Percentiles rank a stretch among this genome's conserved stretches.
phyloP scores from a whole-genome alignment of 768 basidiomycete species.

The Mrakia gelida region DNA sequence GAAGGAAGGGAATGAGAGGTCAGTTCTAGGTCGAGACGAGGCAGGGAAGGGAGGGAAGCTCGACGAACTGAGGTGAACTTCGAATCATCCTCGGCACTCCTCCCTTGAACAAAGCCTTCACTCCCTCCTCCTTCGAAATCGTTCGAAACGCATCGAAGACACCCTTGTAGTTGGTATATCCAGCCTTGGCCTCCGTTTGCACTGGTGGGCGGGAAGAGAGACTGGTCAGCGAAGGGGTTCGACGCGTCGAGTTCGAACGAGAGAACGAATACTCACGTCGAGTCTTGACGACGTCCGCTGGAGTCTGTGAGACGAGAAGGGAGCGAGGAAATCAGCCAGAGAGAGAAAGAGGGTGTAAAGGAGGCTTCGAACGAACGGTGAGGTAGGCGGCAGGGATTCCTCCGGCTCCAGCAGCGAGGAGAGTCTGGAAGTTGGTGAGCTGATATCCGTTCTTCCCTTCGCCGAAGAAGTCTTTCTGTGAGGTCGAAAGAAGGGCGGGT shows the following conservation, averaged over 20 bases:
- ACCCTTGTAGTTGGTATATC: conserved; percentile 88
- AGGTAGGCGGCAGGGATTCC: conserved; percentile 87
- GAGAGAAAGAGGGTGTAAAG: conserved; percentile 46
- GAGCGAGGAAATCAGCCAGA: neutral
- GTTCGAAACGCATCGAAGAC: conserved; percentile 80
- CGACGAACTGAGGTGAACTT: conserved; percentile 61
- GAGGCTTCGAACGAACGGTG: conserved; percentile 73
- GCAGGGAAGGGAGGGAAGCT: neutral
- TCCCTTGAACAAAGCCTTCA: conserved; percentile 78
- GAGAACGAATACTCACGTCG: neutral
- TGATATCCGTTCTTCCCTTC: conserved; percentile 95
- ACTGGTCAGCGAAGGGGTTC: neutral
- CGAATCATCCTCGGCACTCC: conserved; percentile 81
- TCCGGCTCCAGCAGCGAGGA: conserved; percentile 70
- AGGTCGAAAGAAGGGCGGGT: conserved; percentile 10
- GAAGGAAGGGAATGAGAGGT: conserved; percentile 32
- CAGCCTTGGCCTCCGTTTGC: conserved; percentile 86
- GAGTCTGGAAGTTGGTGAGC: conserved; percentile 82
- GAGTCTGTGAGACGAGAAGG: conserved; percentile 30
- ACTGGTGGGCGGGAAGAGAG: conserved; percentile 47
- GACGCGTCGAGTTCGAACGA: neutral
- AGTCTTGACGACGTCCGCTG: conserved; percentile 91
- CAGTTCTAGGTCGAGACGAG: neutral
- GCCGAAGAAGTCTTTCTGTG: conserved; percentile 89
- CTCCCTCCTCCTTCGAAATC: conserved; percentile 63